A percentile compares a stretch with the other conserved stretches of the same genome.
Evolutionary conservation across 2,329 filamentous ascomycete genomes (phyloP).

Genomic region (Teratosphaeria zuluensis): DNA sequence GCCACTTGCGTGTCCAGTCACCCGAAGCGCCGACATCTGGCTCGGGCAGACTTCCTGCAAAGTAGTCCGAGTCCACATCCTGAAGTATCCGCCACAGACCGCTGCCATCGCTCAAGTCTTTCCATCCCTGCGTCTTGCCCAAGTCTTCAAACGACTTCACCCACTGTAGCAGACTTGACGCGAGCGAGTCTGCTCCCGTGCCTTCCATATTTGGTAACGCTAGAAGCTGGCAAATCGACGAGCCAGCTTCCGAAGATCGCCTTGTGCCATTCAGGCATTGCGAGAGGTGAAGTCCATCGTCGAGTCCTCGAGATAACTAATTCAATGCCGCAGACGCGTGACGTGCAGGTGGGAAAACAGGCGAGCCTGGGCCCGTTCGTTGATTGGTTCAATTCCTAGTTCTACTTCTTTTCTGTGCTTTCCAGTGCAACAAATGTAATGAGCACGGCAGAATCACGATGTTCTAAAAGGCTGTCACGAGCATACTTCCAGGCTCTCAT

Average conservation of each 20-base stretch:
- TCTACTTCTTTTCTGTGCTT: neutral
- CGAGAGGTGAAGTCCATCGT: neutral
- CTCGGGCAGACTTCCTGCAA: constrained; percentile 39
- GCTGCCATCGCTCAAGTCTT: constrained; percentile 38
- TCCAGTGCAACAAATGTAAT: no score
- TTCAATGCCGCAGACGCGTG: neutral
- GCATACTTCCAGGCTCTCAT: neutral
- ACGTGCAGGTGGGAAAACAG: neutral
- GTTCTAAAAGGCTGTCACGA: no score
- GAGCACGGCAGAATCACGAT: no score
- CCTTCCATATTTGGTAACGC: constrained; percentile 11
- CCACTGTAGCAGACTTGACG: constrained; percentile 25
- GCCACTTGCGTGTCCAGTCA: constrained; percentile 44
- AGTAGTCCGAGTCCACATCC: constrained; percentile 40
- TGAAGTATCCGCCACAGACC: constrained; percentile 39
- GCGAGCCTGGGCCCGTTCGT: neutral
- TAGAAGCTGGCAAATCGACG: neutral
- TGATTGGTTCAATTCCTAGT: neutral
- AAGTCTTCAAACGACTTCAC: constrained; percentile 36
- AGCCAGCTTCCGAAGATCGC: neutral
- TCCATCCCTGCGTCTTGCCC: constrained; percentile 28
- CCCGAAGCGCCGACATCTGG: constrained; percentile 32
- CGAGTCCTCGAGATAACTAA: neutral
- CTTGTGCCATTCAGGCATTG: neutral
- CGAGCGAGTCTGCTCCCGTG: constrained; percentile 14